Evolutionary conservation across 2,329 filamentous ascomycete species (phyloP).

Genomic region (Colletotrichum higginsianum): DNA sequence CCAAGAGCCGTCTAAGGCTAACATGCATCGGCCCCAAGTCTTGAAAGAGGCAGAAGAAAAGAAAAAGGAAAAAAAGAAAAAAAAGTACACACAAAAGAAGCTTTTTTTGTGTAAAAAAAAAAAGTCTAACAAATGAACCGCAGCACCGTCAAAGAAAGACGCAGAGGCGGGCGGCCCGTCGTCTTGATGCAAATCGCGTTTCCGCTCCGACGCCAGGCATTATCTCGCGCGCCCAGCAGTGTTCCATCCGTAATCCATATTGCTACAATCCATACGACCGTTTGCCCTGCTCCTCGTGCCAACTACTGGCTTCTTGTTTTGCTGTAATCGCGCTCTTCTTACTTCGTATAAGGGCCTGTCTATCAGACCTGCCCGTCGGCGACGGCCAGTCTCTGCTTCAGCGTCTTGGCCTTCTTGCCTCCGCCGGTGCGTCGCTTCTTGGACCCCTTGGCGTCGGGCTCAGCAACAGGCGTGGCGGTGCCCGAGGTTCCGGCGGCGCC

Average conservation of each 20-base stretch:
- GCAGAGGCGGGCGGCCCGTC: background rate
- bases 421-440: slow-evolving; percentile 67
- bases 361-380: slow-evolving; percentile 69
- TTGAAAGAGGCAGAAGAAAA: background rate
- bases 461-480: slow-evolving; percentile 81
- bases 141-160: background rate
- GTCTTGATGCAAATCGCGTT: slow-evolving; percentile 39
- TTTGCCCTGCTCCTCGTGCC: background rate
- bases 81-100: slow-evolving; percentile 26
- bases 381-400: slow-evolving; percentile 78
- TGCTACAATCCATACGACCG: slow-evolving; percentile 35
- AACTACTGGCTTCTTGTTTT: slow-evolving; percentile 1
- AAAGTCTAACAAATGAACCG: slow-evolving; percentile 33
- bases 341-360: too few species aligned
- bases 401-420: slow-evolving; percentile 76
- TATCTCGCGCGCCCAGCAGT: slow-evolving; percentile 23
- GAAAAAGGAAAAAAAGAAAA: background rate
- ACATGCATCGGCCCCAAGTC: background rate
- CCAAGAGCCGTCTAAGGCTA: slow-evolving; percentile 21
- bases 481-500: slow-evolving; percentile 69
- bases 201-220: slow-evolving; percentile 30
- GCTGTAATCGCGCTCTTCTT: background rate
- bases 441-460: slow-evolving; percentile 62
- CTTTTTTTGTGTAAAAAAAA: slow-evolving; percentile 22
- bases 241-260: slow-evolving; percentile 29